A percentile compares a stretch with the other conserved stretches of the same genome.
Conservation (phyloP, 2,329 filamentous ascomycete species). For the Aspergillus sp. region DNA sequence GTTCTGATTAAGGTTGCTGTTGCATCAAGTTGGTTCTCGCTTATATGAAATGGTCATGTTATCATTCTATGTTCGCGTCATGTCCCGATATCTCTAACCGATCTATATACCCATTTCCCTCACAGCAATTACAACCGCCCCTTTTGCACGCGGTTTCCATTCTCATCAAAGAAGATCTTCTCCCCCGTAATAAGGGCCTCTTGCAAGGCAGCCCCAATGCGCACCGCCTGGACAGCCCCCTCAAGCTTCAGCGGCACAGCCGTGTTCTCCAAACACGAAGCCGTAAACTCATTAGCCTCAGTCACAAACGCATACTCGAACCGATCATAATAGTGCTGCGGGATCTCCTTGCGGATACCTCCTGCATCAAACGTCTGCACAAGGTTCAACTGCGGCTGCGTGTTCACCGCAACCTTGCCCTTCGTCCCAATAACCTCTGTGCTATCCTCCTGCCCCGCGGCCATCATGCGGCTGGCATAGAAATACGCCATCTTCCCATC, state of each 20-base stretch:
- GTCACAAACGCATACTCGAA: slow-evolving; percentile 68
- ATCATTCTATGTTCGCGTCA: not conserved
- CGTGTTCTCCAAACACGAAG: slow-evolving; percentile 60
- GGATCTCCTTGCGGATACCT: slow-evolving; percentile 64
- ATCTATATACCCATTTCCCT: not conserved
- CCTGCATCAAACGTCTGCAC: slow-evolving; percentile 60
- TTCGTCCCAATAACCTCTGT: slow-evolving; percentile 71
- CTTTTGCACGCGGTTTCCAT: slow-evolving; percentile 51
- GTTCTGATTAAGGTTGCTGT: not conserved
- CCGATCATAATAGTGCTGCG: slow-evolving; percentile 66
- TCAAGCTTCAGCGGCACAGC: slow-evolving; percentile 60
- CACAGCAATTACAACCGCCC: slow-evolving; percentile 3
- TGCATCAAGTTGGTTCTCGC: not conserved
- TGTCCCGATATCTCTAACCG: not conserved
- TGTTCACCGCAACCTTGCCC: slow-evolving; percentile 67
- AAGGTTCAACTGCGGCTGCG: slow-evolving; percentile 60
- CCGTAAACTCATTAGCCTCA: slow-evolving; percentile 69
- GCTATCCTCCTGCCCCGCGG: slow-evolving; percentile 68
- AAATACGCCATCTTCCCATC: slow-evolving; percentile 67
- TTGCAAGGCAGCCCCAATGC: slow-evolving; percentile 65
- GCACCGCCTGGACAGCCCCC: slow-evolving; percentile 61
- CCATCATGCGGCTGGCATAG: slow-evolving; percentile 69
- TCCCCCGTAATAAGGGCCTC: slow-evolving; percentile 59
- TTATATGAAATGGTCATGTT: not conserved
- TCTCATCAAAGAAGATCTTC: slow-evolving; percentile 64